A percentile compares a stretch with the other conserved stretches of the same genome.
phyloP scores from a whole-genome alignment of 306 rosid genomes.

The Ormosia semicastrata region DNA sequence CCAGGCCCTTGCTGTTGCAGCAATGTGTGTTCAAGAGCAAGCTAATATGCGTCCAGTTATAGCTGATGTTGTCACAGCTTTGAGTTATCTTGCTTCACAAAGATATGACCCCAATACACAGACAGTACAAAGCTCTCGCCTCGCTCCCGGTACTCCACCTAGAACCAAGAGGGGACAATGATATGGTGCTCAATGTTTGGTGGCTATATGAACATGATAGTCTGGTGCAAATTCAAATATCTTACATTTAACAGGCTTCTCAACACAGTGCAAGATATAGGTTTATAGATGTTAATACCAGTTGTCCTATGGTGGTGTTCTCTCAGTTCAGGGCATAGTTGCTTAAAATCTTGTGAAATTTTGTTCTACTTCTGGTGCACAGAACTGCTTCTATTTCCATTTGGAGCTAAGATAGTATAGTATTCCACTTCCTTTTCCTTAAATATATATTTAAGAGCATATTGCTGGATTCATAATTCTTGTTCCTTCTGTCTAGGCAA shows the following conservation, averaged over 20 bases:
- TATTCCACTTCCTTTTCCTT: background rate
- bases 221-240: conserved; percentile 6
- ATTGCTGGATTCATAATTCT: conserved; percentile 19
- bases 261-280: conserved; percentile 25
- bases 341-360: conserved; percentile 26
- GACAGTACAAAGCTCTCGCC: conserved; percentile 56
- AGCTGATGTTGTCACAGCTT: conserved; percentile 92
- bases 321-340: conserved; percentile 13
- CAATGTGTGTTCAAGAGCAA: conserved; percentile 93
- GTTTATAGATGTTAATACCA: conserved; percentile 32
- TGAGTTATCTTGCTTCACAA: conserved; percentile 83
- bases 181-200: conserved; percentile 40
- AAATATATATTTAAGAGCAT: conserved; percentile 10
- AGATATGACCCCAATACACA: conserved; percentile 51
- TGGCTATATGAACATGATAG: conserved; percentile 17
- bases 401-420: conserved; percentile 21
- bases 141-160: conserved; percentile 62
- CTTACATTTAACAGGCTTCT: background rate
- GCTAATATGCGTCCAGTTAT: conserved; percentile 78
- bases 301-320: conserved; percentile 23
- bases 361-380: conserved; percentile 23
- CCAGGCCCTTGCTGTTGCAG: conserved; percentile 87
- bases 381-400: conserved; percentile 33
- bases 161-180: conserved; percentile 53
- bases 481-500: conserved; percentile 18